Conservation (phyloP, 805 yeast species). For the Metschnikowia gelsemii region DNA sequence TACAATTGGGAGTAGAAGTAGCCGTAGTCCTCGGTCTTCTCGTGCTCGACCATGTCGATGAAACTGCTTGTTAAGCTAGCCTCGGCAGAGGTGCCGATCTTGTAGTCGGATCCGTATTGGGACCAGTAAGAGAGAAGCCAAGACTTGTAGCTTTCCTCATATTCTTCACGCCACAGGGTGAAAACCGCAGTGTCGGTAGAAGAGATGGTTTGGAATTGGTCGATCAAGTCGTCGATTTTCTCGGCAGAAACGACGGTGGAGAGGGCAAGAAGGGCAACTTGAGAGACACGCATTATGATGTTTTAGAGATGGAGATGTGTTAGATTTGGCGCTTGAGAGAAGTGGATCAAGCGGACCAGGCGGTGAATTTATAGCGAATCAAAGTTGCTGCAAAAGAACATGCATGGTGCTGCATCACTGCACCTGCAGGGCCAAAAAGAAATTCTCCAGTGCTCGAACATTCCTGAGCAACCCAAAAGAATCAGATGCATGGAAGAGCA, state of each 20-base stretch:
- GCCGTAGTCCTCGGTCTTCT: constrained; percentile 4
- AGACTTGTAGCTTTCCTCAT: constrained; percentile 7
- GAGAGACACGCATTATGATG: constrained; percentile 3
- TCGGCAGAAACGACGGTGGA: constrained; percentile 2
- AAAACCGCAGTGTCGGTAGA: constrained; percentile 7
- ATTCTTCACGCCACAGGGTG: constrained; percentile 4
- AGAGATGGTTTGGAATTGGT: constrained; percentile 1
- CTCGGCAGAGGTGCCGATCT: neutral
- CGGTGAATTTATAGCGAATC: no score
- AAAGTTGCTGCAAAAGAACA: no score
- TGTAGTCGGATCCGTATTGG: neutral
- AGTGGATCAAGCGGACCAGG: no score
- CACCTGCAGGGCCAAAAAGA: no score
- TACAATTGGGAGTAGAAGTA: constrained; percentile 1
- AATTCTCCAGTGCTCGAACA: no score
- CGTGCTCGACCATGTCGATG: neutral
- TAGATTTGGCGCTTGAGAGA: no score
- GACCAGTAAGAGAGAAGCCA: neutral
- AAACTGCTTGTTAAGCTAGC: constrained; percentile 2
- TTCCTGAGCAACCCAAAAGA: no score
- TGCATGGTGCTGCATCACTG: no score
- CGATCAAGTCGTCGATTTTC: neutral
- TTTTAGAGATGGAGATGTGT: neutral
- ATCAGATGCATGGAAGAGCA: no score
- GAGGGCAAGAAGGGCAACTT: constrained; percentile 2